Base-by-base conservation (phyloP, 345 rosid genomes). In the Microcos paniculata region DNA sequence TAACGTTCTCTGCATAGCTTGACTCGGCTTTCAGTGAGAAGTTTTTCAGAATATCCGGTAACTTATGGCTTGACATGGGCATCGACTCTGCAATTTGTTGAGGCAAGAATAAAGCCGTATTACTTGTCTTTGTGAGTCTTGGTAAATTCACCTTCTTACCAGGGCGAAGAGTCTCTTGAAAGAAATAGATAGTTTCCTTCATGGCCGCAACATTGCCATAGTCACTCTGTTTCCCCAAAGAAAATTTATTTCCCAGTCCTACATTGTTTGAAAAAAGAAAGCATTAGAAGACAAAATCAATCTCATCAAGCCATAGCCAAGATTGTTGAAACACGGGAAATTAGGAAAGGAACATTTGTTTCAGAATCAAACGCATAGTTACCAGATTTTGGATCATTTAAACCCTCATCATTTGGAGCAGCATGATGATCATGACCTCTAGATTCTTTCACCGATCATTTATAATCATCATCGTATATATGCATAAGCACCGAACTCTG, bases 1-100 rank as follows among this genome's bases (percentile, higher is more conserved):
- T 82, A 80, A 95, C 87, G 38, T 74, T 77, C 79, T 81, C 76
- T 6, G 96, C 95, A 76, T 85, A 90, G 57, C 28, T 61, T 10
- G 98, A 93, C 23, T 85, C 88, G 0, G 88, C 84, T 46, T 84
- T 82, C 49, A 95, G 80, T 6, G 90, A 87, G 57, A 90, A 88
- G 42, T 51, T 61, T 68, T 51, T 77, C 75, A 89, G 78, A 49
- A 84, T 88, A 51, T 89, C 84, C 2, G 86, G 82, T 72, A 90
- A 77, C 72, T 83, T 79, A 75, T 83, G 77, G 0, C 88, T 88
- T 8, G 89, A 89, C 66, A 95, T 88, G 23, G 93, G 93, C 30
- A 88, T 81, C n/a, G 90, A 76, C 26, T 80, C 71, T 1, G 97
- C 88, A 24, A 79, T 83, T 31, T 76, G 81, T 33, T 91, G 92